Evolutionary conservation across 2,329 filamentous ascomycete species (phyloP), one percentile per base, ranked within the genome.

Genomic region (Nigrospora oryzae): DNA sequence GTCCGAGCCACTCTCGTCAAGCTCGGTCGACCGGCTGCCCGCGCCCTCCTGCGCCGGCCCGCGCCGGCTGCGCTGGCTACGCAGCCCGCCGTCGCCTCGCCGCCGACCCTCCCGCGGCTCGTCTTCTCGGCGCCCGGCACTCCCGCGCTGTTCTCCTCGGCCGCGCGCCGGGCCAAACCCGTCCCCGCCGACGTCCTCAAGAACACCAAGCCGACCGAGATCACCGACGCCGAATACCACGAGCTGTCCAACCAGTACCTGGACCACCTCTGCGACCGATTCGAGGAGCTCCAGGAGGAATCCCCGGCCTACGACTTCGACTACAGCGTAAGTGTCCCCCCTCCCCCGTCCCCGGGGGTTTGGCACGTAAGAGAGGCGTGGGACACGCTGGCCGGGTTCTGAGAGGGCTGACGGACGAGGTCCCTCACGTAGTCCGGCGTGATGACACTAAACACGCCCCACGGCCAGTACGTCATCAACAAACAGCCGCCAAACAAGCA

Each of bases 401-500:
- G 2, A 28, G 23, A 28, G 10, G 23, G 8, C 14, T 32, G 23
- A 17, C 11, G 37, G 38, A 30, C 16, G 43, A 23, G 19, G 19
- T 39, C 17, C 32, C 16, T 35, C 10, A 13, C 23, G 38, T 56
- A 96, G 90, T 79, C 88, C 44, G 91, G 93, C 45, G 89, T 97
- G 45, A 75, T 97, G 55, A 89, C 83, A 51, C 73, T 97, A 57
- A 74, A 70, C 7, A 79, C 81, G 1, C 70, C 74, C 12, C 71
- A 80, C 42, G 89, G 90, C 50, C 91, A 81, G 30, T 98, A 94
- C 62, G 87, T 98, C 48, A 77, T 98, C 68, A 98, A 98, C 78
- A 98, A 98, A 67, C 93, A 98, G 65, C 93, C 93, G 0, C 89
- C 91, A 16, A 97, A 96, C 74, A 93, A 89, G 73, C 93, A 86